Percentiles rank a stretch among this genome's conserved stretches.
phyloP scores from a whole-genome alignment of 1,284 basidiomycete species.

The Cutaneotrichosporon spelunceum region DNA sequence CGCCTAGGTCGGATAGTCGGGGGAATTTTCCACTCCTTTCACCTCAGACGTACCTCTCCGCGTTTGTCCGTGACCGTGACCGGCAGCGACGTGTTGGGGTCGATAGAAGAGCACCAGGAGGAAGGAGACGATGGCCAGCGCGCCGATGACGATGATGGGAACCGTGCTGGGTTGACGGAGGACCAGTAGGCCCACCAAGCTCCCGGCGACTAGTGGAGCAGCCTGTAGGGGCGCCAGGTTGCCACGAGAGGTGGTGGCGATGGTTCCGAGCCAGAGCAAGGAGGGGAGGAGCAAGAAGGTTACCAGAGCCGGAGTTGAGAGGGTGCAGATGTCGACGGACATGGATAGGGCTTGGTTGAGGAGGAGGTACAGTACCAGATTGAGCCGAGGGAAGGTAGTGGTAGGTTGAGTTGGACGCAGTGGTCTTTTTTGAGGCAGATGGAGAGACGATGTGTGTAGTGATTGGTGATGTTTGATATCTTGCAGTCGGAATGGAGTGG shows the following conservation, averaged over 20 bases:
- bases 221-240: neutral
- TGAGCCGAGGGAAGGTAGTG: neutral
- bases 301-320: neutral
- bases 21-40: neutral
- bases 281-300: slow-evolving; percentile 1
- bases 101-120: neutral
- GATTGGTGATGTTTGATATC: neutral
- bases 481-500: neutral
- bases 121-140: neutral
- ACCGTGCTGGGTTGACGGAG: neutral
- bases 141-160: neutral
- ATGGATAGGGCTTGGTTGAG: neutral
- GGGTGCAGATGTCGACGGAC: neutral
- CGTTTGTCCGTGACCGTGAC: neutral
- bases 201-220: neutral
- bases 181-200: neutral
- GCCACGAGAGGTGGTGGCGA: neutral
- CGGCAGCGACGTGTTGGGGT: neutral
- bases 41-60: neutral
- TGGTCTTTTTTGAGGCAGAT: neutral
- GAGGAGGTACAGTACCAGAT: neutral
- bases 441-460: neutral
- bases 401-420: neutral
- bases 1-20: neutral
- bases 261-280: neutral